Percentiles rank a stretch among this genome's conserved stretches.
phyloP scores from a whole-genome alignment of 768 basidiomycete species.

The Suillus paluster region DNA sequence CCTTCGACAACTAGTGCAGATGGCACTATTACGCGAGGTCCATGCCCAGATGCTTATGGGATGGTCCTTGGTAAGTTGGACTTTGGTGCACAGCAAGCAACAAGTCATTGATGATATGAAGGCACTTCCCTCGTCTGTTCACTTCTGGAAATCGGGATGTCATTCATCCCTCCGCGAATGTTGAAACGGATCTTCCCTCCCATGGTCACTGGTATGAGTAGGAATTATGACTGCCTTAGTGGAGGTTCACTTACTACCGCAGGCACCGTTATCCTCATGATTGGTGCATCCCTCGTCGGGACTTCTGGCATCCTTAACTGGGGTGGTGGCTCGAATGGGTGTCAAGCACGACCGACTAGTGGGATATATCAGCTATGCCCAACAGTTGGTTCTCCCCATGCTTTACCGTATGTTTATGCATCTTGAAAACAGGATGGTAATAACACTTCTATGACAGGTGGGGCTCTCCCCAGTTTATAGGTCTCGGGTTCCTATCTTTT shows the following conservation, averaged over 20 bases:
- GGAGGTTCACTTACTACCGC: not conserved
- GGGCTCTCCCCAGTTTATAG: slow-evolving; percentile 84
- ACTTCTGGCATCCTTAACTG: no score
- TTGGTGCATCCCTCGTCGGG: no score
- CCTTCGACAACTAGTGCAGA: slow-evolving; percentile 53
- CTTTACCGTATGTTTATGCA: slow-evolving; percentile 53
- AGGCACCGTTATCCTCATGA: slow-evolving; percentile 79
- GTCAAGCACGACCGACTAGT: slow-evolving; percentile 52
- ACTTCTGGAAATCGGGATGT: slow-evolving; percentile 77
- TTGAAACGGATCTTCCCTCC: slow-evolving; percentile 78
- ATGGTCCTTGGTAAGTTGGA: slow-evolving; percentile 63
- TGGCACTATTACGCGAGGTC: slow-evolving; percentile 59
- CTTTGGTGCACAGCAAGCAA: not conserved
- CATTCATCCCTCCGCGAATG: slow-evolving; percentile 69
- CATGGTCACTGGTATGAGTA: slow-evolving; percentile 64
- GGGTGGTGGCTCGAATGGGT: no score
- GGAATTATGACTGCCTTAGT: not conserved
- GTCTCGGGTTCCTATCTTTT: slow-evolving; percentile 85
- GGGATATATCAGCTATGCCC: slow-evolving; percentile 78
- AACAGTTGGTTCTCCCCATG: slow-evolving; percentile 66
- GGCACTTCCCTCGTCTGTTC: slow-evolving; percentile 82
- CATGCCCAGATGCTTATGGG: slow-evolving; percentile 84
- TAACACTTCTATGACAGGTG: slow-evolving; percentile 45
- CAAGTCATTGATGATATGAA: slow-evolving; percentile 24
- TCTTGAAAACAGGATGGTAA: not conserved